These are phyloP conservation scores for Earliella scabrosa DNA, from an alignment of 1,284 basidiomycete species.

Conservation along the genomic window DNA sequence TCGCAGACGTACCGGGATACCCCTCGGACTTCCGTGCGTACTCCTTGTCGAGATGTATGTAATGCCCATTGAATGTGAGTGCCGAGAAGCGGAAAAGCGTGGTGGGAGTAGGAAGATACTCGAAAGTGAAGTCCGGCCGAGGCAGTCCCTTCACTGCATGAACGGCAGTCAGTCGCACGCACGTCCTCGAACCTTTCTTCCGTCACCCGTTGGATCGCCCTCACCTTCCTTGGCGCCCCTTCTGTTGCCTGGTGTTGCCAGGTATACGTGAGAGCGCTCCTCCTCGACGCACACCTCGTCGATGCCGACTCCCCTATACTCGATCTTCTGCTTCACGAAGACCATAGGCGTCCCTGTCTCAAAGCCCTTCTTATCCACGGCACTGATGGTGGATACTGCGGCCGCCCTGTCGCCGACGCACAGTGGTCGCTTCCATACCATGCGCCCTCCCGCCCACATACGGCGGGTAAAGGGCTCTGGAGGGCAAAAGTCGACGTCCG, in stretches of 20 bases:
- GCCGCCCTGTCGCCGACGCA: constrained; percentile 57
- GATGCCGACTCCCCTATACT: constrained; percentile 47
- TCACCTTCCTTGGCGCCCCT: constrained; percentile 48
- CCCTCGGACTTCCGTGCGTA: constrained; percentile 74
- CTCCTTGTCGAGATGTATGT: constrained; percentile 75
- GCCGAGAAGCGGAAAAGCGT: constrained; percentile 87
- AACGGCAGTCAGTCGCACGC: constrained; percentile 10
- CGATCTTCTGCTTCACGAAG: constrained; percentile 75
- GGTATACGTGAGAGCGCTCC: constrained; percentile 78
- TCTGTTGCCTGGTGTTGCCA: constrained; percentile 42
- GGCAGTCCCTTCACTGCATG: constrained; percentile 55
- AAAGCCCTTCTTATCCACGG: constrained; percentile 71
- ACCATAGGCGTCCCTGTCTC: constrained; percentile 65
- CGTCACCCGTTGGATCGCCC: constrained; percentile 14
- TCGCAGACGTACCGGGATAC: constrained; percentile 60
- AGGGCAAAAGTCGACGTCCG: constrained; percentile 72
- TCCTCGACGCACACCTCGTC: constrained; percentile 59
- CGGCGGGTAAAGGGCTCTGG: constrained; percentile 76
- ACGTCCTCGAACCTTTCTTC: not conserved
- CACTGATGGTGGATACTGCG: constrained; percentile 54
- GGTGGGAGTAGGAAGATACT: constrained; percentile 67
- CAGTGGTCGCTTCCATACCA: constrained; percentile 66
- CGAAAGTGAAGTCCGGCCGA: constrained; percentile 60
- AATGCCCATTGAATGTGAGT: constrained; percentile 79
- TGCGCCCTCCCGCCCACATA: constrained; percentile 85